Percentiles rank a stretch among this genome's conserved stretches.
These are phyloP conservation scores for Sextonia rubra DNA, from an alignment of 164 flowering plant species.

Conservation along the genomic window DNA sequence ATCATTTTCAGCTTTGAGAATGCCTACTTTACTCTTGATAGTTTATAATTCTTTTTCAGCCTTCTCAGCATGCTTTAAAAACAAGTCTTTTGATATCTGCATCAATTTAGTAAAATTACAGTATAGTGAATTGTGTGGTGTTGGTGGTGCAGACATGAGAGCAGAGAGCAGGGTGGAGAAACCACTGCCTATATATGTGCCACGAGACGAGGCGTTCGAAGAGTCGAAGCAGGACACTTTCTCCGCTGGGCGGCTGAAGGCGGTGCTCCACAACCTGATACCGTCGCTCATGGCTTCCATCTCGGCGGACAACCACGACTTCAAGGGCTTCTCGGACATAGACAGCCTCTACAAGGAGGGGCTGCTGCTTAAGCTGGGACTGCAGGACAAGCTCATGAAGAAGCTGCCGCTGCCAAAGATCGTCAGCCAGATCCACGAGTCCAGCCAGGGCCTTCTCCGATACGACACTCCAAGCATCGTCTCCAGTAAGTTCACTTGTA, in stretches of 20 bases:
- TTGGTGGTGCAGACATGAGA: slow-evolving; percentile 38
- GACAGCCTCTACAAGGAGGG: slow-evolving; percentile 82
- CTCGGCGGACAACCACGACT: slow-evolving; percentile 60
- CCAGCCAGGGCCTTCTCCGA: slow-evolving; percentile 68
- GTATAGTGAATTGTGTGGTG: too few relatives aligned
- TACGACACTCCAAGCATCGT: slow-evolving; percentile 75
- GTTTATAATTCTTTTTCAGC: too few relatives aligned
- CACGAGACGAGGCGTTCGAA: slow-evolving; percentile 94
- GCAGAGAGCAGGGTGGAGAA: slow-evolving; percentile 86
- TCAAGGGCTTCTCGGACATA: slow-evolving; percentile 66
- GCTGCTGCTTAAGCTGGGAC: slow-evolving; percentile 55
- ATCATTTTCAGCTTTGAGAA: too few relatives aligned
- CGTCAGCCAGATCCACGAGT: slow-evolving; percentile 47
- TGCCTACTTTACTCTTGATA: too few relatives aligned
- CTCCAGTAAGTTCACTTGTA: slow-evolving; percentile 65
- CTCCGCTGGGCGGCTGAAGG: slow-evolving; percentile 63
- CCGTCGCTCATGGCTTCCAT: slow-evolving; percentile 69
- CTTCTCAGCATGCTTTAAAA: too few relatives aligned
- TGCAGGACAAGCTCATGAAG: slow-evolving; percentile 61
- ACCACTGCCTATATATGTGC: slow-evolving; percentile 86
- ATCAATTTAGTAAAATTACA: too few relatives aligned
- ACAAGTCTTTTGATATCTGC: too few relatives aligned
- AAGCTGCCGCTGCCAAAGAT: slow-evolving; percentile 65
- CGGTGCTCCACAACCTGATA: slow-evolving; percentile 70
- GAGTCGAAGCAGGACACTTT: slow-evolving; percentile 68